Evolutionary conservation across 768 basidiomycete species (phyloP).

Genomic region (Lactarius akahatsu): DNA sequence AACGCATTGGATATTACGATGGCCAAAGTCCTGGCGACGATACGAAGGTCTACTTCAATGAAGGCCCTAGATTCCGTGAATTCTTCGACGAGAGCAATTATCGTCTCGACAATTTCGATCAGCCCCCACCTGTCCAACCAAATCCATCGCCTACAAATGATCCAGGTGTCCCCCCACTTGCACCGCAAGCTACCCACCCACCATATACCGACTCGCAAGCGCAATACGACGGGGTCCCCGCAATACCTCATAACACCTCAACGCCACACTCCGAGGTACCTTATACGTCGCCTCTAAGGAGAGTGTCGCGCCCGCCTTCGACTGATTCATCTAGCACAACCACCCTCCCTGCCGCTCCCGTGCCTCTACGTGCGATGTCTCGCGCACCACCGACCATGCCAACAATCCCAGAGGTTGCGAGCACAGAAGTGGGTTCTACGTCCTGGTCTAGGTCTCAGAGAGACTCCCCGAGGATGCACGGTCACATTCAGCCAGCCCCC

Average conservation of each 20-base stretch:
- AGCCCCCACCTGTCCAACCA: constrained; percentile 2
- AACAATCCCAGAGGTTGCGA: constrained; percentile 28
- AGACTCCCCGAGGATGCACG: constrained; percentile 2
- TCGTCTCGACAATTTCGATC: constrained; percentile 19
- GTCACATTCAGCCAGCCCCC: background rate
- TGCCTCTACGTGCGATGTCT: background rate
- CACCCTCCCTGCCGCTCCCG: constrained; percentile 23
- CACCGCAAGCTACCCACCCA: constrained; percentile 8
- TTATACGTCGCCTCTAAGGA: constrained; percentile 3
- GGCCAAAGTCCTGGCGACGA: constrained; percentile 1
- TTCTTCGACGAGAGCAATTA: constrained; percentile 14
- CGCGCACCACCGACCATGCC: constrained; percentile 22
- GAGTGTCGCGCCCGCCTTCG: constrained; percentile 5
- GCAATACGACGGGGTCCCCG: background rate
- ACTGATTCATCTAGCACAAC: constrained; percentile 25
- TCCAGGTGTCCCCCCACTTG: background rate
- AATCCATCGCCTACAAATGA: background rate
- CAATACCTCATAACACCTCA: background rate
- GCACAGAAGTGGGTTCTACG: constrained; percentile 20
- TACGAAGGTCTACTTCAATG: background rate
- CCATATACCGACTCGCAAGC: constrained; percentile 5
- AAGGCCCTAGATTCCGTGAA: constrained; percentile 20
- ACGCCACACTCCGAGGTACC: background rate
- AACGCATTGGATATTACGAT: constrained; percentile 26
- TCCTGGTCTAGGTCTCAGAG: constrained; percentile 16